phyloP scores from a whole-genome alignment of 306 rosid species.

The Dalbergia cultrata region DNA sequence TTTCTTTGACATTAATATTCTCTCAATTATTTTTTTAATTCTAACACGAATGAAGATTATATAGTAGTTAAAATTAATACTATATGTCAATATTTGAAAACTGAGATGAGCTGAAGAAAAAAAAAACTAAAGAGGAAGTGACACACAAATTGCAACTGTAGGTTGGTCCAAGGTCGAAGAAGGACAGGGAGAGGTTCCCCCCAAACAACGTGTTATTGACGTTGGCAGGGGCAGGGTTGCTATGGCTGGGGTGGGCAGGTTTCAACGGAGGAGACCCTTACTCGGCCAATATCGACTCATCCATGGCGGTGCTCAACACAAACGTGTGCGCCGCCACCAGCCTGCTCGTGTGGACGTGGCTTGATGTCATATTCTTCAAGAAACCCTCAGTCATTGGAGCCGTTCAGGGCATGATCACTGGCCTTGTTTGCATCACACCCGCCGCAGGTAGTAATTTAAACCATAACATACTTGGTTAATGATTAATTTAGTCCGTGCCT shows the following conservation, averaged over 20 bases:
- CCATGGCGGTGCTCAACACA: conserved; percentile 80
- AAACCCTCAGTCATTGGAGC: conserved; percentile 85
- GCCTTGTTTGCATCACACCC: conserved; percentile 84
- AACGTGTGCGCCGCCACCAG: conserved; percentile 84
- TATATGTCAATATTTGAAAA: not conserved
- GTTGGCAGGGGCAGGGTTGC: conserved; percentile 72
- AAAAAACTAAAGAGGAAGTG: not conserved
- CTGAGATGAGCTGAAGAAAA: not conserved
- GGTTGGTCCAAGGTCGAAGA: conserved; percentile 73
- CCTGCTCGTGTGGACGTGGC: conserved; percentile 72
- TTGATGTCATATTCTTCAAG: conserved; percentile 73
- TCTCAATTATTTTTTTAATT: no score
- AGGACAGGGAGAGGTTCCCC: conserved; percentile 76
- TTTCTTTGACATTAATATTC: no score
- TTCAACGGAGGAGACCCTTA: conserved; percentile 89
- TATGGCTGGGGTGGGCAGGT: conserved; percentile 87
- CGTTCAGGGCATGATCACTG: conserved; percentile 88
- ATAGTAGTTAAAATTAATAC: no score
- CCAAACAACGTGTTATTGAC: conserved; percentile 75
- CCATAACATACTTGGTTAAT: no score
- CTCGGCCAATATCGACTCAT: conserved; percentile 70
- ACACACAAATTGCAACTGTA: conserved; percentile 8
- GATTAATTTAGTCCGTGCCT: no score
- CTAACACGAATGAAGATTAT: no score
- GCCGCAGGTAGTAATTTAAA: conserved; percentile 58